These are phyloP conservation scores for Camelina laxa DNA, from an alignment of 345 rosid genomes.

Conservation along the genomic window DNA sequence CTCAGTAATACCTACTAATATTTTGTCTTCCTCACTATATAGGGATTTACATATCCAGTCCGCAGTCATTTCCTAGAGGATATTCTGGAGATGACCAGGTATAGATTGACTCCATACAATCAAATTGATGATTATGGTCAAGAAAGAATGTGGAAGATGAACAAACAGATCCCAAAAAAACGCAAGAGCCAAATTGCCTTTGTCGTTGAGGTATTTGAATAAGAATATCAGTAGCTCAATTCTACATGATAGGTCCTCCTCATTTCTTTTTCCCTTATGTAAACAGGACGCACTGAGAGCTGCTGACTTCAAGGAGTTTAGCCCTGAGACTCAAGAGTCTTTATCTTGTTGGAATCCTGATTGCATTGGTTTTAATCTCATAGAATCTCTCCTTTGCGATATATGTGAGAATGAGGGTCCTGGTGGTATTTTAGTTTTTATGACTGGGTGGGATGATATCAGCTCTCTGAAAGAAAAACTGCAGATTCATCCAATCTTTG, in stretches of 20 bases:
- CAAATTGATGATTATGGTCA: constrained; percentile 95
- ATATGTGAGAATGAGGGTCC: constrained; percentile 77
- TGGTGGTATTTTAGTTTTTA: constrained; percentile 86
- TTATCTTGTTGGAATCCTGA: constrained; percentile 92
- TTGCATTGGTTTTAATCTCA: constrained; percentile 89
- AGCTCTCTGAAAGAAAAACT: constrained; percentile 85
- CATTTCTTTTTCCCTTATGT: constrained; percentile 20
- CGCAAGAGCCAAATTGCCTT: constrained; percentile 88
- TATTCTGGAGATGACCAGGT: constrained; percentile 75
- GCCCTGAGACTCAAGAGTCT: constrained; percentile 69
- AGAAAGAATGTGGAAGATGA: constrained; percentile 85
- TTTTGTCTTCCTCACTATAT: constrained; percentile 40
- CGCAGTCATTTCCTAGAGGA: constrained; percentile 75
- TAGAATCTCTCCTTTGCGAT: constrained; percentile 65
- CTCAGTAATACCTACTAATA: constrained; percentile 16
- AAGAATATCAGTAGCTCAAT: constrained; percentile 11
- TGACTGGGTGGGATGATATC: constrained; percentile 99
- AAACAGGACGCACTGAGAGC: constrained; percentile 75
- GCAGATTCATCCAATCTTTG: constrained; percentile 65
- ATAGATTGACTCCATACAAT: constrained; percentile 72
- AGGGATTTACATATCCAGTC: constrained; percentile 90
- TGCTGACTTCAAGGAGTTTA: constrained; percentile 68
- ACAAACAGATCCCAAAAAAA: constrained; percentile 80
- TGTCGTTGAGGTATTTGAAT: constrained; percentile 73
- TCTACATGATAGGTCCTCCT: constrained; percentile 35